A percentile compares a stretch with the other conserved stretches of the same genome.
Conservation (phyloP, 495 filamentous ascomycete genomes). For the Choiromyces venosus region DNA sequence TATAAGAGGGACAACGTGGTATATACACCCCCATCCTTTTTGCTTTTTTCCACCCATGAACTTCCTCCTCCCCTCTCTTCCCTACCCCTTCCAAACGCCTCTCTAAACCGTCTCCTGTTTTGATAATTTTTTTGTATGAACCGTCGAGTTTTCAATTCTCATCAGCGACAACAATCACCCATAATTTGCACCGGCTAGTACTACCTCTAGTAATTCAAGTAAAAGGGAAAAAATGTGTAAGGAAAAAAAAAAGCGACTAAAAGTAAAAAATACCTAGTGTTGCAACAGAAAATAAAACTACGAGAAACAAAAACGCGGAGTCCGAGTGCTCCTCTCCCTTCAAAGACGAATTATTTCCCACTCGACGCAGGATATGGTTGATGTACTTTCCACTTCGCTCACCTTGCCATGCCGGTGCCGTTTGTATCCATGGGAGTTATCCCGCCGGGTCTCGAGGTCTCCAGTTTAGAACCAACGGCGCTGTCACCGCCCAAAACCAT, state of each 20-base stretch:
- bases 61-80: background rate
- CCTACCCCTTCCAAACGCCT: background rate
- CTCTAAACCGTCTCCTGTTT: background rate
- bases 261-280: background rate
- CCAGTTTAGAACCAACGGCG: constrained; percentile 18
- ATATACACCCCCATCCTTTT: background rate
- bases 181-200: background rate
- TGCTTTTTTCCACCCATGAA: background rate
- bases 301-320: background rate
- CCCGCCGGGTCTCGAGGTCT: constrained; percentile 19
- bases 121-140: background rate
- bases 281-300: background rate
- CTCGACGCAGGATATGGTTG: background rate
- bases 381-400: constrained; percentile 7
- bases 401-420: constrained; percentile 18
- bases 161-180: background rate
- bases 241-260: background rate
- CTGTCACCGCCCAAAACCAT: constrained; percentile 20
- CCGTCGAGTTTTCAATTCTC: background rate
- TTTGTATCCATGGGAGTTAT: constrained; percentile 33
- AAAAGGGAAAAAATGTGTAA: background rate
- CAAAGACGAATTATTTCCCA: background rate
- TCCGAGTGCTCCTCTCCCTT: background rate
- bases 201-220: constrained; percentile 3
- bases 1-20: background rate